These are phyloP conservation scores for Eremothecium coryli DNA, from an alignment of 1,139 yeast species.

Conservation along the genomic window DNA sequence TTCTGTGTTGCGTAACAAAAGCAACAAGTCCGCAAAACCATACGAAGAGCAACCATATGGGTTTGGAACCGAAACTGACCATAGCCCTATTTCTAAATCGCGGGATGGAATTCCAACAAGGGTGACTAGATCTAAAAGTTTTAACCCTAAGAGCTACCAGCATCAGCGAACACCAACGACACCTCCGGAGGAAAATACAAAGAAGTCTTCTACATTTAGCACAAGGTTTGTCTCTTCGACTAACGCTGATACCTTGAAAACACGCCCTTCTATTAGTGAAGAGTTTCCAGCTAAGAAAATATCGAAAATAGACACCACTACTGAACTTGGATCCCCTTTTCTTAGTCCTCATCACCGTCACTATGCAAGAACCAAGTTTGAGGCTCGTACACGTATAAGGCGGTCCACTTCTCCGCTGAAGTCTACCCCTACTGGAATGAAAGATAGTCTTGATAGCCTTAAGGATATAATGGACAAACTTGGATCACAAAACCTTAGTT, in stretches of 20 bases:
- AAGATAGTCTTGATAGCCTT: slow-evolving; percentile 19
- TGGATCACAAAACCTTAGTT: background rate
- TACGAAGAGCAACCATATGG: slow-evolving; percentile 31
- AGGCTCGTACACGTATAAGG: slow-evolving; percentile 12
- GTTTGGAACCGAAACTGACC: slow-evolving; percentile 19
- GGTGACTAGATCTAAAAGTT: slow-evolving; percentile 4
- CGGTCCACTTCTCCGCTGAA: slow-evolving; percentile 24
- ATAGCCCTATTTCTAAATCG: slow-evolving; percentile 1
- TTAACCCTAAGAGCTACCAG: slow-evolving; percentile 14
- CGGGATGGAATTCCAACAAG: background rate
- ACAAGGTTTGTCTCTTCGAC: slow-evolving; percentile 6
- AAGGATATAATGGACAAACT: slow-evolving; percentile 15
- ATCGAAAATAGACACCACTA: slow-evolving; percentile 3
- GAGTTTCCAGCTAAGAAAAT: slow-evolving; percentile 9
- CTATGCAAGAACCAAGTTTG: slow-evolving; percentile 21
- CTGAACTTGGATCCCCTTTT: slow-evolving; percentile 13
- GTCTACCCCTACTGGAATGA: slow-evolving; percentile 14
- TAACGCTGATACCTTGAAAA: background rate
- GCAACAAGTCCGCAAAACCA: slow-evolving; percentile 15
- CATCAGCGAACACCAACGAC: slow-evolving; percentile 7
- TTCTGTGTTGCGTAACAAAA: slow-evolving; percentile 1
- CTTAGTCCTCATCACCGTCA: slow-evolving; percentile 16
- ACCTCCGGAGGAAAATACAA: slow-evolving; percentile 4
- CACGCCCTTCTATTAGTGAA: slow-evolving; percentile 1
- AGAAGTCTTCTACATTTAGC: slow-evolving; percentile 8